A percentile compares a stretch with the other conserved stretches of the same genome.
phyloP scores from a whole-genome alignment of 2,329 filamentous ascomycete genomes.

The Simplicillium aogashimaense region DNA sequence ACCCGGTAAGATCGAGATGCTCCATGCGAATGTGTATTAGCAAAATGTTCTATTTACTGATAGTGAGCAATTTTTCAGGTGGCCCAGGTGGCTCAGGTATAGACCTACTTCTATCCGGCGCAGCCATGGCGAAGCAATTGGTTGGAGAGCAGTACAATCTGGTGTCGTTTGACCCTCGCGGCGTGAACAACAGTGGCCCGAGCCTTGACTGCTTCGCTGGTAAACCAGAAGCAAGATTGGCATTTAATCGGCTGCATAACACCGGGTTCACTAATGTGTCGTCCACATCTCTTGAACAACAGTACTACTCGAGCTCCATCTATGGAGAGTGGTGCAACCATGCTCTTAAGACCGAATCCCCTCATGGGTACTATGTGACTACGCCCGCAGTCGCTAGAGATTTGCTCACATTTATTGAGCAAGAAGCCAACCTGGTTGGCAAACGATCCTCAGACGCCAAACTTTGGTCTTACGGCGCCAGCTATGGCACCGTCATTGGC shows the following conservation, averaged over 20 bases:
- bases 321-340: constrained; percentile 21
- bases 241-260: constrained; percentile 14
- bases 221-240: constrained; percentile 13
- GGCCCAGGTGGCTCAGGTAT: constrained; percentile 26
- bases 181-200: not conserved
- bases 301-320: constrained; percentile 19
- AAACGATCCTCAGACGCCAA: constrained; percentile 14
- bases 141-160: constrained; percentile 30
- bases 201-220: not conserved
- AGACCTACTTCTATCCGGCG: constrained; percentile 14
- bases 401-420: constrained; percentile 18
- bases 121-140: constrained; percentile 11
- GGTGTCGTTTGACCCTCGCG: constrained; percentile 26
- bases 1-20: constrained; percentile 12
- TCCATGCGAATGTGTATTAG: not conserved
- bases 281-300: constrained; percentile 16
- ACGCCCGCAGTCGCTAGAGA: constrained; percentile 18
- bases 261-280: constrained; percentile 18
- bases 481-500: constrained; percentile 21
- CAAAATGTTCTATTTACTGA: too few species aligned
- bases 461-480: constrained; percentile 15
- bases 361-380: constrained; percentile 20
- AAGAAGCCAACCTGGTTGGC: constrained; percentile 14
- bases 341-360: constrained; percentile 14
- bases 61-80: constrained; percentile 13